Evolutionary conservation across 2,329 filamentous ascomycete species (phyloP), one percentile per base, ranked within the genome.

Genomic region (Fusarium sp.): DNA sequence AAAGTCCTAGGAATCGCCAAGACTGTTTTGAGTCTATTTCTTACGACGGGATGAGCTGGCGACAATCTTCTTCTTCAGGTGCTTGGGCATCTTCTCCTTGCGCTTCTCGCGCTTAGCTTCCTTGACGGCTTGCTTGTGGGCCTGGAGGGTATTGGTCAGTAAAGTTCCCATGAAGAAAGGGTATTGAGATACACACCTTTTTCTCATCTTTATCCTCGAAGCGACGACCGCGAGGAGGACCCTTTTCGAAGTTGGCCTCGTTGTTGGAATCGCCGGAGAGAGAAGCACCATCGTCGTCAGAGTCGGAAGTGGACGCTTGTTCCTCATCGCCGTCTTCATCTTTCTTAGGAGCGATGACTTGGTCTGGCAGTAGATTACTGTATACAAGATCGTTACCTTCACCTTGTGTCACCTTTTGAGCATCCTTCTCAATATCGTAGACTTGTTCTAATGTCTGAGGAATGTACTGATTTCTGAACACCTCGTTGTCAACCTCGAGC

Each of bases 381-480:
- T 98, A 98, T 2, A 97, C 89, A 0, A 98, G 85, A n/a, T 92
- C 90, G 15, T 89, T 88, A 23, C 91, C 93, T 70, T 92, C 87
- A 8, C 94, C 94, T 45, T 90, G 86, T 11, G 89, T 89, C 26
- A 97, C 88, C 79, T 90, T 91, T 75, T 93, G 91, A 4, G 91
- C 93, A 74, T 98, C 96, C 74, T 95, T 92, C 81, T 98, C 96
- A 54, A 97, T 91, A 79, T 99, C 95, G 80, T 98, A 98, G 7
- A 99, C 95, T 78, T 99, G 94, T 74, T 98, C 93, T 45, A 99
- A 86, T 0, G 93, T 98, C 81, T 97, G 95, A 1, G 96, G 96
- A 56, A 99, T 98, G 80, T 97, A 99, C 80, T 98, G 94, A 77
- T 97, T 92, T 76, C 95, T 89, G 84, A 98, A 99, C 9, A 98